A percentile compares a stretch with the other conserved stretches of the same genome.
phyloP scores from a whole-genome alignment of 345 rosid species.

The Xanthoceras sorbifolium region DNA sequence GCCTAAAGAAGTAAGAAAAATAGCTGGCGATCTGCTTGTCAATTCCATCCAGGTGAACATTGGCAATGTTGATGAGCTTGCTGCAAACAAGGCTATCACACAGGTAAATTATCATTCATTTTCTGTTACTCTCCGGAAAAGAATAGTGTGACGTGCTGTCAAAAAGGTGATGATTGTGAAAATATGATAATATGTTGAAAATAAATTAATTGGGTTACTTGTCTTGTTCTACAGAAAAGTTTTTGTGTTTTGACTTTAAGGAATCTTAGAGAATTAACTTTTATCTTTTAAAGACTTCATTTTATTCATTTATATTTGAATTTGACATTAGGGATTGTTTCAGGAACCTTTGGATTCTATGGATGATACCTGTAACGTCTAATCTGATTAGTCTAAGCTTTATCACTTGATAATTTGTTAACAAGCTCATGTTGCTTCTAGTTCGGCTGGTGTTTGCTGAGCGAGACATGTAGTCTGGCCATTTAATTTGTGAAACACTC shows the following conservation, averaged over 20 bases:
- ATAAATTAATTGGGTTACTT: neutral
- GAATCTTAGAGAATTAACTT: neutral
- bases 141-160: neutral
- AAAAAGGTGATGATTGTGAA: neutral
- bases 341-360: neutral
- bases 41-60: conserved; percentile 96
- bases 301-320: neutral
- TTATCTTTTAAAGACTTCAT: too few relatives aligned
- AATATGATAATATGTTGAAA: neutral
- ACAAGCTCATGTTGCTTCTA: neutral
- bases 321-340: neutral
- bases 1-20: conserved; percentile 98
- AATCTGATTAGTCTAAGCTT: conserved; percentile 1
- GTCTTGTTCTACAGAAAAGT: neutral
- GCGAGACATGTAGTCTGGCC: neutral
- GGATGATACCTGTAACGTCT: neutral
- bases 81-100: conserved; percentile 93
- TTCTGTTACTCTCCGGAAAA: conserved; percentile 9
- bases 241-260: neutral
- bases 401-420: neutral
- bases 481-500: neutral
- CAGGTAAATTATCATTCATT: conserved; percentile 52
- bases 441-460: neutral
- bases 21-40: conserved; percentile 86
- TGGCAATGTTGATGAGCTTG: conserved; percentile 93